Evolutionary conservation across 805 yeast species (phyloP), one percentile per base, ranked within the genome.

Genomic region (Starmerella apis): DNA sequence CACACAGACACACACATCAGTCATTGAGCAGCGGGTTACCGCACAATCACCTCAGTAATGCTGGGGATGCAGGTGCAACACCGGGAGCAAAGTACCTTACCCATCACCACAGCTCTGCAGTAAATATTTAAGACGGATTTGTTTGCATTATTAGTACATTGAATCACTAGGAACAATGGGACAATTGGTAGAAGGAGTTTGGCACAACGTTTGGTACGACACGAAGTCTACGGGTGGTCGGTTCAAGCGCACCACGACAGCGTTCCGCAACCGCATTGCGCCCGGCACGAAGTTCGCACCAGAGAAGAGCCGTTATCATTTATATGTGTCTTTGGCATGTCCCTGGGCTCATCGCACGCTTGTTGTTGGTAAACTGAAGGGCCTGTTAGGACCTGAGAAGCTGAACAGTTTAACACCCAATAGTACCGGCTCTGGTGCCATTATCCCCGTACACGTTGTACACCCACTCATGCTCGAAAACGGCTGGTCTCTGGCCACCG

Each of bases 261-360:
- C 57, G 14, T 58, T 58, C 53, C 60, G 62, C 48, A 53, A 55
- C 46, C 51, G 59, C 48, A 53, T 59, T 30, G 54, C 56, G 25
- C 41, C 50, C 18, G 47, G 43, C 49, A 51, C 56, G 33, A 31
- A 49, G 46, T 85, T 79, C 63, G 70, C 78, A 16, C 86, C 95
- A 4, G 95, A 86, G 61, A 72, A 75, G 42, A 77, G 77, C 51
- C 75, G 98, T 60, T 90, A 90, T 63, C 95, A 88, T 67, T 73
- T 87, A 49, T 88, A 83, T 60, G 94, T 86, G 10, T 82, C 92
- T 0, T 71, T 74, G 44, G 95, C 95, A 1, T 90, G 98, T 67
- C 97, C 98, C 3, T 90, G 96, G 88, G 96, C 96, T 1, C 94
- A 86, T 63, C 74, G 97, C 55, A 78, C 88, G 0, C 71, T 88